These are phyloP conservation scores for Suillus subluteus DNA, from an alignment of 768 basidiomycete genomes.

Conservation along the genomic window DNA sequence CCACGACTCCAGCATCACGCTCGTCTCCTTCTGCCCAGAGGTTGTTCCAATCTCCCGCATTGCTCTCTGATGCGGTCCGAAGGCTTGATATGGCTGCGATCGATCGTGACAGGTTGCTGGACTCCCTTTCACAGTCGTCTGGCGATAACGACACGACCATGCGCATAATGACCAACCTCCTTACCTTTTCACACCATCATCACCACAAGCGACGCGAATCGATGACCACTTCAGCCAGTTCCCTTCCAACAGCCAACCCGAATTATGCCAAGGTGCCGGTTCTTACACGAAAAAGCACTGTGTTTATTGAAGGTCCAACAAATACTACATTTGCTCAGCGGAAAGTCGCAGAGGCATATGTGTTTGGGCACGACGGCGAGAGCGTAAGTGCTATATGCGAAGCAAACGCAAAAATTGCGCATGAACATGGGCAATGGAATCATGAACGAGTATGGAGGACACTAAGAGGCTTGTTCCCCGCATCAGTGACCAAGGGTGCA, in stretches of 20 bases:
- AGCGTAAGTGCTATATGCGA: conserved; percentile 54
- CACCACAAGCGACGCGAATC: conserved; percentile 24
- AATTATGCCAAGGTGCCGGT: conserved; percentile 46
- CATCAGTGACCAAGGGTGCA: conserved; percentile 27
- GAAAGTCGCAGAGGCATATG: conserved; percentile 65
- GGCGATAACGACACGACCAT: conserved; percentile 62
- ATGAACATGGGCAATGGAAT: conserved; percentile 59
- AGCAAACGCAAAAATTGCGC: conserved; percentile 64
- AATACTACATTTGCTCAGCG: conserved; percentile 51
- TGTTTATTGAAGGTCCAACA: conserved; percentile 58
- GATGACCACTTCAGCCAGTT: not conserved
- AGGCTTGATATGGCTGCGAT: conserved; percentile 63
- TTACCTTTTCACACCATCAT: conserved; percentile 59
- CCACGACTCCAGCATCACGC: conserved; percentile 27
- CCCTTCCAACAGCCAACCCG: conserved; percentile 24
- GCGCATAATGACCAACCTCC: conserved; percentile 78
- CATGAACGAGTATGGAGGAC: conserved; percentile 72
- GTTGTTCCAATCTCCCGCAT: conserved; percentile 63
- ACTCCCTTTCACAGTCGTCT: conserved; percentile 42
- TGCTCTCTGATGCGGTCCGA: conserved; percentile 75
- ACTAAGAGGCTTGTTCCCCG: conserved; percentile 52
- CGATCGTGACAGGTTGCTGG: conserved; percentile 46
- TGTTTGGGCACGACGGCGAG: conserved; percentile 42
- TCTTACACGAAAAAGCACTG: conserved; percentile 52
- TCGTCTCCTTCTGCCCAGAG: conserved; percentile 29